Evolutionary conservation across 129 eudicot species (phyloP).

Genomic region (Lactuca saligna): DNA sequence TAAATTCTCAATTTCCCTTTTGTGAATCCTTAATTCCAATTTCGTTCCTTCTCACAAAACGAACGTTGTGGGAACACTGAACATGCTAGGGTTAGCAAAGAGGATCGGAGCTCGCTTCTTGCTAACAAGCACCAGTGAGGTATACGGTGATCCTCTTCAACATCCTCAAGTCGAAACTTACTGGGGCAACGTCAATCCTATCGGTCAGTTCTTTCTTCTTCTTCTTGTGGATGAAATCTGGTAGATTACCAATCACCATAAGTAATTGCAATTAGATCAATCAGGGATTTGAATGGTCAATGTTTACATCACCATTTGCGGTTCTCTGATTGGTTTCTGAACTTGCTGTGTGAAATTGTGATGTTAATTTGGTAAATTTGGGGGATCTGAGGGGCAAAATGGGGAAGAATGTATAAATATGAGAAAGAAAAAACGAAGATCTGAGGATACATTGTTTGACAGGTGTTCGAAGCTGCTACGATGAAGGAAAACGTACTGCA

Average conservation of each 20-base stretch:
- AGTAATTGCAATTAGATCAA: slow-evolving; percentile 18
- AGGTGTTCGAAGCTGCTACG: slow-evolving; percentile 98
- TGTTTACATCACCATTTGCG: slow-evolving; percentile 17
- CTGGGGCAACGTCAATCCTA: slow-evolving; percentile 97
- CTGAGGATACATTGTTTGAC: slow-evolving; percentile 33
- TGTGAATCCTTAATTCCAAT: slow-evolving; percentile 41
- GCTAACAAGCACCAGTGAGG: slow-evolving; percentile 93
- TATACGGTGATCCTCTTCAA: slow-evolving; percentile 87
- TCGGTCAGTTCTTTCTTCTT: slow-evolving; percentile 43
- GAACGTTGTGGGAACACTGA: slow-evolving; percentile 92
- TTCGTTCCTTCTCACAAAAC: slow-evolving; percentile 60
- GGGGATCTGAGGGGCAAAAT: slow-evolving; percentile 21
- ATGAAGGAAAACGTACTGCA: slow-evolving; percentile 94
- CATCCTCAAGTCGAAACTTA: slow-evolving; percentile 91
- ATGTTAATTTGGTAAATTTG: slow-evolving; percentile 1
- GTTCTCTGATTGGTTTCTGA: slow-evolving; percentile 12
- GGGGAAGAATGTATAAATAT: slow-evolving; percentile 5
- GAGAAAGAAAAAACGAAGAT: background rate
- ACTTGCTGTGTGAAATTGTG: background rate
- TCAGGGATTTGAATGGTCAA: slow-evolving; percentile 25
- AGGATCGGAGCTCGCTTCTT: slow-evolving; percentile 85
- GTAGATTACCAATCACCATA: slow-evolving; percentile 18
- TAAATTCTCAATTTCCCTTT: background rate
- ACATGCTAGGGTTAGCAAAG: slow-evolving; percentile 91
- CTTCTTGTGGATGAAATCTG: background rate